Base-by-base conservation (phyloP, 2,329 filamentous ascomycete genomes). In the Aphanocladium album region DNA sequence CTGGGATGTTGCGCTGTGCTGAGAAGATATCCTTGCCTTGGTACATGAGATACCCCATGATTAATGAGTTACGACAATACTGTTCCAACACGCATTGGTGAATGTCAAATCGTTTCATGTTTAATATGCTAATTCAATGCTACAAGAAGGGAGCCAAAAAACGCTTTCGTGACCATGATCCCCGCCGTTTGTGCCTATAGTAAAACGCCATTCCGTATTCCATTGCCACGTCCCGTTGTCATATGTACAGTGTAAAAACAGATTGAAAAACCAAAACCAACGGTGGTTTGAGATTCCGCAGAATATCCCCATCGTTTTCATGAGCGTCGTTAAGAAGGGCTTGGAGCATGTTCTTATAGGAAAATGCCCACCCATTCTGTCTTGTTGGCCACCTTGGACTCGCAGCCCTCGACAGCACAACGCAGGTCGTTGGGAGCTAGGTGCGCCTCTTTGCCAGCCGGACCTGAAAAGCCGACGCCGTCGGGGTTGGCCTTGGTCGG, bases 331-430 rank as follows among this genome's bases (percentile, higher is more conserved):
- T 9, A 14, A 41, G n/a, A 45, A 41, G 19, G 35, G 49, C 12
- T 6, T 9, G 6, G 12, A 11, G 41, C 21, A 5, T 19, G 52
- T 47, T 75, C n/a, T n/a, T 66, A 84, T 50, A 84, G 69, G 69
- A 82, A 88, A 41, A 87, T 79, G 12, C 85, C 85, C 17, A 88
- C 79, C 85, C 85, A 88, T 51, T 82, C 79, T 2, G 73, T 71
- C 70, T 87, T 88, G 19, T 68, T 67, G 17, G 73, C 74, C 3
- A 85, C 80, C 37, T 85, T 84, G 1, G 77, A 76, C 1, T 77
- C 69, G 68, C 85, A 88, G 37, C 74, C 79, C 0, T 85, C 82
- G 0, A 88, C 84, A 0, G 80, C 80, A 65, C 85, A 88, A 4
- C 78, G 66, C 2, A 82, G 64, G 59, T 83, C 73, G 49, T 58